These are phyloP conservation scores for Nemania sp. DNA, from an alignment of 2,329 filamentous ascomycete genomes.

Conservation along the genomic window DNA sequence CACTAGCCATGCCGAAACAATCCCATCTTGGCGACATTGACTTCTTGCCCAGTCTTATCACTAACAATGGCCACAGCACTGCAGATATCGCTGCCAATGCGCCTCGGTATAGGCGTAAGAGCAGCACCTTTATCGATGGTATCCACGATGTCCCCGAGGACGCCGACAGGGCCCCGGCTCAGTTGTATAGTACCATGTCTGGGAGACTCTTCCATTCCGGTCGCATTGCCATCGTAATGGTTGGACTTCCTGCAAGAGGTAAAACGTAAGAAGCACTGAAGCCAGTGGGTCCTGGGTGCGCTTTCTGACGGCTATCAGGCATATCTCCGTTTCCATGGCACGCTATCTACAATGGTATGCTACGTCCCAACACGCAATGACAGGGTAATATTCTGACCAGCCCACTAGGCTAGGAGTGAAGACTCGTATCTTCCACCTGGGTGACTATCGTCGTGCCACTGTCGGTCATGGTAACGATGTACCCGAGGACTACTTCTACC, in stretches of 20 bases:
- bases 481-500: slow-evolving; percentile 96
- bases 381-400: slow-evolving; percentile 21
- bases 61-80: slow-evolving; percentile 62
- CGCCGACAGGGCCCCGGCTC: slow-evolving; percentile 82
- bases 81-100: slow-evolving; percentile 91
- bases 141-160: slow-evolving; percentile 92
- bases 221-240: slow-evolving; percentile 95
- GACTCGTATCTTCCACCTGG: slow-evolving; percentile 95
- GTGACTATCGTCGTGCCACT: slow-evolving; percentile 92
- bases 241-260: slow-evolving; percentile 89
- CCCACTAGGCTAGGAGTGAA: slow-evolving; percentile 83
- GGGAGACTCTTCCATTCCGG: slow-evolving; percentile 96
- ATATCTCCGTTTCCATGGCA: slow-evolving; percentile 93
- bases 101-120: slow-evolving; percentile 85
- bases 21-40: slow-evolving; percentile 26
- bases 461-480: slow-evolving; percentile 82
- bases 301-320: slow-evolving; percentile 52
- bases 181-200: slow-evolving; percentile 98
- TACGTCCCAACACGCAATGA: background rate
- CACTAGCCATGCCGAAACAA: slow-evolving; percentile 24
- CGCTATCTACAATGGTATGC: slow-evolving; percentile 86
- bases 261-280: slow-evolving; percentile 72
- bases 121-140: slow-evolving; percentile 94
- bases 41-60: slow-evolving; percentile 24
- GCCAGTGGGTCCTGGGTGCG: background rate